A percentile compares a stretch with the other conserved stretches of the same genome.
phyloP scores from a whole-genome alignment of 1,284 basidiomycete species.

The Laetiporus sulphureus region DNA sequence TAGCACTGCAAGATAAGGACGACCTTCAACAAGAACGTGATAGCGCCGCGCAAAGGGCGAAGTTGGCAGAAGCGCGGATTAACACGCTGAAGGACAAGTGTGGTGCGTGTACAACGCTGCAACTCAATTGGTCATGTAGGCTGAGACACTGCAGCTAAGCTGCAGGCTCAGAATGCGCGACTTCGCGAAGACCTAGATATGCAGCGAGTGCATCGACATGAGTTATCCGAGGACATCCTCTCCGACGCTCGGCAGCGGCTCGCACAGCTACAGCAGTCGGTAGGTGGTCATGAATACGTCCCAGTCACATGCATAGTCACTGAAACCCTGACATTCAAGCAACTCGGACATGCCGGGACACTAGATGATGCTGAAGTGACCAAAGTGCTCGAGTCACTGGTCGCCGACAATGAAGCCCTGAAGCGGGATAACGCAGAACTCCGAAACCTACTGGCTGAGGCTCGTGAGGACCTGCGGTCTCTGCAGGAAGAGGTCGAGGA shows the following conservation, averaged over 20 bases:
- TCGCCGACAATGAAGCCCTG: slow-evolving; percentile 76
- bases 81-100: slow-evolving; percentile 58
- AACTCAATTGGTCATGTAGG: background rate
- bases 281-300: slow-evolving; percentile 19
- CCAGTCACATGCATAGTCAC: background rate
- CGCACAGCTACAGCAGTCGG: slow-evolving; percentile 53
- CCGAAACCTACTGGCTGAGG: slow-evolving; percentile 62
- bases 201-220: slow-evolving; percentile 58
- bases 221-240: slow-evolving; percentile 67
- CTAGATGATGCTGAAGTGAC: slow-evolving; percentile 54
- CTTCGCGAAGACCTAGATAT: slow-evolving; percentile 61
- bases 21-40: slow-evolving; percentile 83
- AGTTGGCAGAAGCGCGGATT: slow-evolving; percentile 63
- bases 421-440: slow-evolving; percentile 80
- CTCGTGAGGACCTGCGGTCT: slow-evolving; percentile 68
- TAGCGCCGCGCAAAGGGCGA: slow-evolving; percentile 63
- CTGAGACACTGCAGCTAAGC: slow-evolving; percentile 45
- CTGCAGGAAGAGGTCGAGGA: slow-evolving; percentile 75
- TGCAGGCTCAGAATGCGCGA: slow-evolving; percentile 64
- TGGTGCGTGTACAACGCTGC: slow-evolving; percentile 20
- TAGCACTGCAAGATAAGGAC: slow-evolving; percentile 66
- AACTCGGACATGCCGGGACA: slow-evolving; percentile 35
- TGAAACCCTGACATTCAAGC: slow-evolving; percentile 27
- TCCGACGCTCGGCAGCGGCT: slow-evolving; percentile 66
- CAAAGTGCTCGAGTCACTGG: slow-evolving; percentile 71